Conservation (phyloP, 2,329 filamentous ascomycete genomes). For the Nothophaeocryptopus gaeumannii region DNA sequence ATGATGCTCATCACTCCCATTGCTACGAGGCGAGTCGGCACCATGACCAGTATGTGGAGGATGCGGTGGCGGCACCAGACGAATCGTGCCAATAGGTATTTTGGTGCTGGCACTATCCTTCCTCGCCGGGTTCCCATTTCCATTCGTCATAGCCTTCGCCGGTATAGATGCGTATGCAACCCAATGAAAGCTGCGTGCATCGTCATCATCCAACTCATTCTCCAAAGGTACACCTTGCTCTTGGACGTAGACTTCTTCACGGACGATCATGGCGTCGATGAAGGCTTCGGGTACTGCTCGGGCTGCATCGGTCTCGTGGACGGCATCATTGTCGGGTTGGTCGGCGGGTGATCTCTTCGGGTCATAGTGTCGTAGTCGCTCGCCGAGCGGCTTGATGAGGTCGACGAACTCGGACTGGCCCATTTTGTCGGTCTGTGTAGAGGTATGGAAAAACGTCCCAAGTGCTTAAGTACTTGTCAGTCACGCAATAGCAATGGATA, state of each 20-base stretch:
- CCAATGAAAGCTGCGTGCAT: conserved; percentile 79
- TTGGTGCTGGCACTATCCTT: conserved; percentile 41
- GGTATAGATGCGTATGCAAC: conserved; percentile 70
- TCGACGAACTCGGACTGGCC: conserved; percentile 31
- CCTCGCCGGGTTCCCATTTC: conserved; percentile 34
- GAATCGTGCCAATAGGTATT: conserved; percentile 69
- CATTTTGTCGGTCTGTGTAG: conserved; percentile 1
- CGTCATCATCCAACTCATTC: conserved; percentile 78
- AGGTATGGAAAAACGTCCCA: background rate
- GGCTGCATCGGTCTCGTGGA: conserved; percentile 26
- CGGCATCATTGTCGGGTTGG: conserved; percentile 32
- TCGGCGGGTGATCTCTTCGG: conserved; percentile 24
- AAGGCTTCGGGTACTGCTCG: conserved; percentile 45
- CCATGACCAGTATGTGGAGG: conserved; percentile 27
- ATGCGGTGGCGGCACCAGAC: conserved; percentile 79
- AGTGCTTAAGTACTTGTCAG: background rate
- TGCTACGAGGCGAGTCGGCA: conserved; percentile 21
- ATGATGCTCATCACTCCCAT: conserved; percentile 46
- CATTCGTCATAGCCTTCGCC: conserved; percentile 36
- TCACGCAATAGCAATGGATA: conserved; percentile 9
- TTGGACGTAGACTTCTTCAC: conserved; percentile 56
- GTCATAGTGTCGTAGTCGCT: conserved; percentile 34
- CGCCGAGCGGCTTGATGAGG: conserved; percentile 29
- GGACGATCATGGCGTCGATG: conserved; percentile 56
- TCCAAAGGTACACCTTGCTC: conserved; percentile 59